A percentile compares a stretch with the other conserved stretches of the same genome.
phyloP scores from a whole-genome alignment of 768 basidiomycete species.

The Amanita exitialis region DNA sequence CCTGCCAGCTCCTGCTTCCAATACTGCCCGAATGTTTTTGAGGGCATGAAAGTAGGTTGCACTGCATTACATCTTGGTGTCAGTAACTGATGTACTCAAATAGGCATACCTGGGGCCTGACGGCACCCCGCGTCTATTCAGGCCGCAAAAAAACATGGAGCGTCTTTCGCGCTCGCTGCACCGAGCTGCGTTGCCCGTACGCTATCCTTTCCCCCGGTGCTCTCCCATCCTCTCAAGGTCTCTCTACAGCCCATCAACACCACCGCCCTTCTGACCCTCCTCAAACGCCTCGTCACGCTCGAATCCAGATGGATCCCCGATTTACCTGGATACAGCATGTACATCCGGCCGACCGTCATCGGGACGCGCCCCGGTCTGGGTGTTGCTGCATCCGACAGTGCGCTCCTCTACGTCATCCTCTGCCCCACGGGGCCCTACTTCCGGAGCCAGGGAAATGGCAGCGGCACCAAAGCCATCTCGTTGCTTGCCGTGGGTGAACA shows the following conservation, averaged over 20 bases:
- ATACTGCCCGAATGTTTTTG: slow-evolving; percentile 79
- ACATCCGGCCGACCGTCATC: slow-evolving; percentile 76
- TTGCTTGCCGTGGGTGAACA: slow-evolving; percentile 30
- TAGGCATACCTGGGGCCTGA: slow-evolving; percentile 55
- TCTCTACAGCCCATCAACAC: slow-evolving; percentile 55
- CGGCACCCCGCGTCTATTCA: slow-evolving; percentile 68
- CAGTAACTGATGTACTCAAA: not conserved
- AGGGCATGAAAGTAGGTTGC: slow-evolving; percentile 63
- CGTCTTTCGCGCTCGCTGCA: slow-evolving; percentile 62
- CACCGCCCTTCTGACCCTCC: slow-evolving; percentile 55
- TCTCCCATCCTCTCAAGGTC: not conserved
- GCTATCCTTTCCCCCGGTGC: not conserved
- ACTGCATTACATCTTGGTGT: not conserved
- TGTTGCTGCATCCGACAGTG: slow-evolving; percentile 62
- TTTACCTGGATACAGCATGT: slow-evolving; percentile 66
- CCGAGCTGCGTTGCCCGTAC: slow-evolving; percentile 64
- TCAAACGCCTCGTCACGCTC: slow-evolving; percentile 60
- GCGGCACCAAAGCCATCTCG: slow-evolving; percentile 23
- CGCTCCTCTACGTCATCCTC: slow-evolving; percentile 66
- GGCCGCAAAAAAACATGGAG: slow-evolving; percentile 79
- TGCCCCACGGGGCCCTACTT: slow-evolving; percentile 74
- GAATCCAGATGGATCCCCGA: slow-evolving; percentile 85
- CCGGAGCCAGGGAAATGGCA: slow-evolving; percentile 40
- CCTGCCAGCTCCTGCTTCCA: slow-evolving; percentile 75
- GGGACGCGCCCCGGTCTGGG: slow-evolving; percentile 43